Base-by-base conservation (phyloP, 2,329 filamentous ascomycete genomes). In the Clonostachys sp. region DNA sequence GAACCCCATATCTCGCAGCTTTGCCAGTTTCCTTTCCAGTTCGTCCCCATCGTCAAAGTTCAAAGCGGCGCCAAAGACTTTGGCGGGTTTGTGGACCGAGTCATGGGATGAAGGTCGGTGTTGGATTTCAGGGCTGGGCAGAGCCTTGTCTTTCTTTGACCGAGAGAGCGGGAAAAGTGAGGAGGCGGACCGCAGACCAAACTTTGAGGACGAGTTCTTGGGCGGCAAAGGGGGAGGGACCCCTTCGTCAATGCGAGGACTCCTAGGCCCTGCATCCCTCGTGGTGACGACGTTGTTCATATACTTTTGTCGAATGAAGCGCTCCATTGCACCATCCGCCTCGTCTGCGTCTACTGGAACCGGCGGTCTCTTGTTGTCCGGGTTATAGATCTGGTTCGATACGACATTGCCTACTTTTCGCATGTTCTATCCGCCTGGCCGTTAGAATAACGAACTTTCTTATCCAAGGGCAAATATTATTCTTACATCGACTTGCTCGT, bases 281-380 rank as follows among this genome's bases (percentile, higher is more conserved):
- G 64, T 53, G 57, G 65, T 53, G 57, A 61, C 52, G 43, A 65
- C 59, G 50, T 71, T 70, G 57, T 85, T 84, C 62, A 91, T 84
- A 67, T 99, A 99, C 67, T 99, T 99, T 61, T 92, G 86, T 51
- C 92, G 80, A 56, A 99, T 96, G 66, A 92, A 97, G 51, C 89
- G 82, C 68, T 99, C 94, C 87, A 99, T 94, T 30, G 88, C 90
- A 12, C 89, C 87, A 63, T 99, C 92, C 44, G 87, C 88, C 70
- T 97, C 91, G 68, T 99, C 94, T 38, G 83, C 83, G 61, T 97
- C 94, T 57, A 96, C 78, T 1, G 94, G 91, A 14, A 96, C 84
- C 5, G 92, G 82, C 2, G 94, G 85, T 58, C 84, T 87, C 57
- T 87, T 81, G 67, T 89, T 91, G 56, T 87, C 81, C 30, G 94